Evolutionary conservation across 2,329 filamentous ascomycete species (phyloP), one percentile per base, ranked within the genome.

Genomic region (Cytospora piceicola): DNA sequence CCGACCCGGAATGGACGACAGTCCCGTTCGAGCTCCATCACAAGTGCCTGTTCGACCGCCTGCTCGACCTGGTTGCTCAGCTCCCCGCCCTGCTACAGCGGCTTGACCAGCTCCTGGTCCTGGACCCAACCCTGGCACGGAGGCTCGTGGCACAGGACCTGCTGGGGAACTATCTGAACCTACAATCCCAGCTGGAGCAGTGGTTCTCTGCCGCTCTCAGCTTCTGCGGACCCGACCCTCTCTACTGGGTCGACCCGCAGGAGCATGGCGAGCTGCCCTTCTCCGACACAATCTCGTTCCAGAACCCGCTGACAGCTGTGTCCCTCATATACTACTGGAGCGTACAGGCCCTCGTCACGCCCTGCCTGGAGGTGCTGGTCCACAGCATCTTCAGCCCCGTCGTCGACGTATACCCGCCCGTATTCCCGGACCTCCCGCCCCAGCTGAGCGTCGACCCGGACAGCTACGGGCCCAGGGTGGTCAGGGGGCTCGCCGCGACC

Each of bases 271-370:
- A 77, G 56, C 73, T 81, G 24, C 82, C 83, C 0, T 85, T 85
- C 68, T 71, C 76, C 15, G 79, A 80, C 52, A 72, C 75, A 2
- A 81, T 81, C 67, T 75, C 74, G 14, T 86, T 86, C 71, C 76
- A 74, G 32, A 78, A 82, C 69, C 71, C 77, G 22, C 69, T 76
- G 15, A 77, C 80, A 0, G 81, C 83, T 0, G 69, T 85, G 36
- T 77, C 78, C 55, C 80, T 86, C 68, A 72, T 85, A 15, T 82
- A 83, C 71, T 86, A 85, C 72, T 87, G 84, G 84, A 79, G 82
- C 67, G 73, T 79, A 1, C 79, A 83, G 55, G 75, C 86, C 32
- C 69, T 81, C 15, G 79, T 87, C 56, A 80, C 82, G 67, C 80
- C 78, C 12, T 82, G 79, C 69, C 78, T 86, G 51, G 79, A 80